phyloP scores from a whole-genome alignment of 2,329 filamentous ascomycete genomes.

The Exophiala alcalophila region DNA sequence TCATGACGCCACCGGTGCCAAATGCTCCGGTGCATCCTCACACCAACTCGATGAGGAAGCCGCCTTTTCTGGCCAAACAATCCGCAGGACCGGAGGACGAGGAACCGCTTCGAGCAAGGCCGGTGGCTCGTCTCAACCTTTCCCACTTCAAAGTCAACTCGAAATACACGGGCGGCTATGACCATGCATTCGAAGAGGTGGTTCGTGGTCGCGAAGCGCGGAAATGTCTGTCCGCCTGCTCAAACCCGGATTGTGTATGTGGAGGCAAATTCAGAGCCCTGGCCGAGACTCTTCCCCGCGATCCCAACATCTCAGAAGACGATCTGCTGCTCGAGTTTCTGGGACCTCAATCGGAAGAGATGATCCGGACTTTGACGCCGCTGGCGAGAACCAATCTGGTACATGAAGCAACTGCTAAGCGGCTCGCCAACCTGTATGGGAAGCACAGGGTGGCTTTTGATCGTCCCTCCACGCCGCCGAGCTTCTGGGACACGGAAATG shows the following conservation, averaged over 20 bases:
- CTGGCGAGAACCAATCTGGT: constrained; percentile 59
- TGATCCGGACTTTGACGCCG: constrained; percentile 55
- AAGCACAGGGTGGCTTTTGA: constrained; percentile 74
- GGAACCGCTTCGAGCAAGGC: constrained; percentile 56
- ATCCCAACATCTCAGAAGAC: constrained; percentile 34
- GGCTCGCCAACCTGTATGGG: constrained; percentile 71
- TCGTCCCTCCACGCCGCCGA: constrained; percentile 71
- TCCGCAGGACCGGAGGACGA: constrained; percentile 31
- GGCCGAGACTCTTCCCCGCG: constrained; percentile 46
- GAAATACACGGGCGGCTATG: constrained; percentile 63
- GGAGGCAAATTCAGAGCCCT: constrained; percentile 68
- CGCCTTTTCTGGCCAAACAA: not conserved
- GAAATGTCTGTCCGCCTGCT: constrained; percentile 70
- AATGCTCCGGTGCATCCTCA: constrained; percentile 3
- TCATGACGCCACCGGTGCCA: constrained; percentile 13
- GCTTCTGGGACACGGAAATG: constrained; percentile 89
- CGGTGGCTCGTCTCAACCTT: constrained; percentile 56
- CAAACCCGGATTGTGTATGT: constrained; percentile 72
- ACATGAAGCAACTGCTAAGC: constrained; percentile 70
- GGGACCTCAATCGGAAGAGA: constrained; percentile 33
- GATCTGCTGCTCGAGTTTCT: constrained; percentile 35
- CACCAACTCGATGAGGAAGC: not conserved
- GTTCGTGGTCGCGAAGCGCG: constrained; percentile 68
- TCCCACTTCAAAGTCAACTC: constrained; percentile 84
- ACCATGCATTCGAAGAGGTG: constrained; percentile 72